Evolutionary conservation across 2,329 filamentous ascomycete species (phyloP), one percentile per base, ranked within the genome.

Genomic region (Curvularia lunata): DNA sequence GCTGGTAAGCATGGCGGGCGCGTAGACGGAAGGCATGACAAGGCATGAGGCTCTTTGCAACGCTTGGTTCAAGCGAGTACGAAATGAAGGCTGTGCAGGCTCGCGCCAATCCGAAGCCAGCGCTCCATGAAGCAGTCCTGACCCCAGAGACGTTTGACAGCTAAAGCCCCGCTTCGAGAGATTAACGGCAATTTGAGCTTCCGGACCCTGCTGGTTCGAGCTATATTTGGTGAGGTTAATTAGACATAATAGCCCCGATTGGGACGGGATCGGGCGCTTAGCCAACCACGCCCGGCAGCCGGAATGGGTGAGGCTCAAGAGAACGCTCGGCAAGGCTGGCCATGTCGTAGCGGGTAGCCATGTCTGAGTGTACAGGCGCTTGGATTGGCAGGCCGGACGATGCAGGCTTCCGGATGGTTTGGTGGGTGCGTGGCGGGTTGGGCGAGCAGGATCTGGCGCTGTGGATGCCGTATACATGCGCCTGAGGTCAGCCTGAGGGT

Each of bases 141-240:
- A 51, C 54, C 54, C 61, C 58, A 56, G 59, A 30, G 54, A 56
- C 49, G 65, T 67, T 70, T 67, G 64, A 66, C 47, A 61, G 54
- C 51, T 59, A 58, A 43, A 61, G 60, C 54, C 58, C 63, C 64
- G 37, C 38, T 46, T 61, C 53, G 27, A 65, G 67, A 58, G 70
- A 69, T 75, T 76, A 72, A 67, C 66, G 68, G 71, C 43, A 63
- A 57, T 72, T 71, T 28, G 25, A 1, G 27, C 28, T 46, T 41
- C 67, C 67, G 56, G 59, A 67, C 70, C 63, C 42, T 43, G 16
- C 38, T 62, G 48, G 63, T 71, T 68, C 61, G 63, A 65, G 70
- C 65, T 69, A 72, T 70, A 72, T 75, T 75, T 75, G 71, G 72
- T 55, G 59, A 28, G 51, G 21, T 40, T 57, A 67, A 67, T 64